phyloP scores from a whole-genome alignment of 345 rosid genomes.

The Citrus cavaleriei region DNA sequence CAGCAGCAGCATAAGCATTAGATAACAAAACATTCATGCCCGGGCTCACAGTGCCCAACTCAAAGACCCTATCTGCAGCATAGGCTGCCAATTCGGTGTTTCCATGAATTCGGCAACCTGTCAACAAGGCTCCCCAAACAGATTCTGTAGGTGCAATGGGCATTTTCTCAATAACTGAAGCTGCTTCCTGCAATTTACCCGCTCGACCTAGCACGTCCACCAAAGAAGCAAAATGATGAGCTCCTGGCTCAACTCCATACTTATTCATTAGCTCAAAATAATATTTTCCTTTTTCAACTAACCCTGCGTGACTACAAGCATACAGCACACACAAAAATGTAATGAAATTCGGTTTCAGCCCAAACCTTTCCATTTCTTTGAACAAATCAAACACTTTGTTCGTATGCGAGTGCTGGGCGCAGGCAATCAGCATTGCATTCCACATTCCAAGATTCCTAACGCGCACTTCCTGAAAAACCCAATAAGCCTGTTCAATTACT shows the following conservation, averaged over 20 bases:
- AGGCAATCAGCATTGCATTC: constrained; percentile 87
- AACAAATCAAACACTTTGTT: constrained; percentile 49
- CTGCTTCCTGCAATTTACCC: constrained; percentile 74
- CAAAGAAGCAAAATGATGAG: constrained; percentile 82
- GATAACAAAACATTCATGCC: constrained; percentile 70
- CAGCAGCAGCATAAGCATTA: constrained; percentile 88
- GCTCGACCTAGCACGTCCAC: constrained; percentile 84
- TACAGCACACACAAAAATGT: constrained; percentile 70
- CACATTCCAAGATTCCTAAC: constrained; percentile 75
- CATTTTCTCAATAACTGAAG: constrained; percentile 50
- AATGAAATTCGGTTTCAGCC: constrained; percentile 75
- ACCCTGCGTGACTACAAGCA: constrained; percentile 90
- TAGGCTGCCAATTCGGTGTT: constrained; percentile 72
- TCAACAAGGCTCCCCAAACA: constrained; percentile 85
- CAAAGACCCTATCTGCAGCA: constrained; percentile 71
- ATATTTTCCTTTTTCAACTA: constrained; percentile 54
- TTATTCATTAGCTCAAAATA: constrained; percentile 73
- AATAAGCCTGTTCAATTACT: constrained; percentile 57
- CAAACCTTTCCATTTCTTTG: constrained; percentile 45
- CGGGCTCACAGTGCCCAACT: constrained; percentile 60
- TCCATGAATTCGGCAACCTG: constrained; percentile 71
- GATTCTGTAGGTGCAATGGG: constrained; percentile 71
- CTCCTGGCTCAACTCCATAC: constrained; percentile 57
- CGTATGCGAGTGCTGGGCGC: constrained; percentile 68
- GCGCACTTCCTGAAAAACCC: constrained; percentile 49